Evolutionary conservation across 148 eudicot genomes (phyloP).

Genomic region (Rhododendron ferrugineum): DNA sequence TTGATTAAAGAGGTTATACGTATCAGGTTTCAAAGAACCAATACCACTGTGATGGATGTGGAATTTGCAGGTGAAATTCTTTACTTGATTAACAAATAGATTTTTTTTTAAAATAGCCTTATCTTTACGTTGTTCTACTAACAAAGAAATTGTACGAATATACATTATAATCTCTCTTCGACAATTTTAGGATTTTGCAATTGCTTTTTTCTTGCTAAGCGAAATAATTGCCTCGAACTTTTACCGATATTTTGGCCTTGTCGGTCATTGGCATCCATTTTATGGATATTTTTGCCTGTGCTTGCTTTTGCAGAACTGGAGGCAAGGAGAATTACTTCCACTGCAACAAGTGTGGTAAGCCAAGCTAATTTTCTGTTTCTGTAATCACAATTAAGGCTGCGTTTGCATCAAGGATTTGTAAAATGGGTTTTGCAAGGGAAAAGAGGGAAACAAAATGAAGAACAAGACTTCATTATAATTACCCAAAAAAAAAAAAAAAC

Average conservation of each 20-base stretch:
- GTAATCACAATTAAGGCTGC: neutral
- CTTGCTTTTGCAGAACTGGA: slow-evolving; percentile 47
- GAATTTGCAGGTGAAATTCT: slow-evolving; percentile 68
- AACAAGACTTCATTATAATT: neutral
- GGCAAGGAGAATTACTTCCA: slow-evolving; percentile 76
- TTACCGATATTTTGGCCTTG: neutral
- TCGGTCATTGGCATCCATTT: neutral
- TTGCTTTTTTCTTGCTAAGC: neutral
- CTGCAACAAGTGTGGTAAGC: slow-evolving; percentile 70
- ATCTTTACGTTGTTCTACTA: neutral
- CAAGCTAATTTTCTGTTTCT: neutral
- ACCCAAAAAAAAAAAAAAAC: no score
- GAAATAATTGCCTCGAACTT: neutral
- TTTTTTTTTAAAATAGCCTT: neutral
- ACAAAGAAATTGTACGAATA: neutral
- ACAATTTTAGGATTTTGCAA: neutral
- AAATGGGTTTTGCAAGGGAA: neutral
- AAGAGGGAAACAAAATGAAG: neutral
- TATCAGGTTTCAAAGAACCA: slow-evolving; percentile 59
- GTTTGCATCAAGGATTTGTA: neutral
- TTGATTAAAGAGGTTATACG: neutral
- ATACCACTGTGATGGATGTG: slow-evolving; percentile 77
- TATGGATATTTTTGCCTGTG: neutral
- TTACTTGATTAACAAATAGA: no score
- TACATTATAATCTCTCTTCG: neutral